Percentiles rank a stretch among this genome's conserved stretches.
phyloP scores from a whole-genome alignment of 2,329 filamentous ascomycete genomes.

The Leptographium lundbergii region DNA sequence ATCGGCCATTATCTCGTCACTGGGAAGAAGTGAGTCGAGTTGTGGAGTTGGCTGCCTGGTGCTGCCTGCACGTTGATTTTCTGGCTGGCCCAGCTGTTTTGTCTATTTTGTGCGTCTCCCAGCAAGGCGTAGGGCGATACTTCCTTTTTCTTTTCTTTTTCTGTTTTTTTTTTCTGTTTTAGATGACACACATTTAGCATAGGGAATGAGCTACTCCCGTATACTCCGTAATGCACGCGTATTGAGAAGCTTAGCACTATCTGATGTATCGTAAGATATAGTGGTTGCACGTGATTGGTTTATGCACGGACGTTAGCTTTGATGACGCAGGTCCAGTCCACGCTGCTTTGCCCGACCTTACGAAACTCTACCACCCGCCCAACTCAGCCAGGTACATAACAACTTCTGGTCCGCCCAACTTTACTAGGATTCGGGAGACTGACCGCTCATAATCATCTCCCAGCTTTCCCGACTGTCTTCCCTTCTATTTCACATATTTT shows the following conservation, averaged over 20 bases:
- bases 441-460: neutral
- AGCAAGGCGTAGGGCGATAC: neutral
- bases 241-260: too few relatives aligned
- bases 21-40: conserved; percentile 29
- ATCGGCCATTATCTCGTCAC: conserved; percentile 59
- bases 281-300: neutral
- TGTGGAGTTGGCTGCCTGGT: neutral
- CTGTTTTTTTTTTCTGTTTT: neutral
- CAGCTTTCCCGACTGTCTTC: neutral
- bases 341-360: neutral
- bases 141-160: neutral
- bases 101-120: neutral
- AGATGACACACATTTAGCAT: neutral
- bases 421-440: neutral
- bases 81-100: neutral
- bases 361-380: neutral
- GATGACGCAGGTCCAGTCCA: neutral
- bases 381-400: neutral
- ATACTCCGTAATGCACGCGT: too few relatives aligned
- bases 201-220: too few relatives aligned
- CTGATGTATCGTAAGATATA: too few relatives aligned
- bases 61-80: neutral
- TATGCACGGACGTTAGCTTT: neutral
- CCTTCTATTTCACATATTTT: neutral
- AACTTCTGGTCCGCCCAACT: neutral